phyloP scores from a whole-genome alignment of 495 filamentous ascomycete species.

The Neurospora sp. region DNA sequence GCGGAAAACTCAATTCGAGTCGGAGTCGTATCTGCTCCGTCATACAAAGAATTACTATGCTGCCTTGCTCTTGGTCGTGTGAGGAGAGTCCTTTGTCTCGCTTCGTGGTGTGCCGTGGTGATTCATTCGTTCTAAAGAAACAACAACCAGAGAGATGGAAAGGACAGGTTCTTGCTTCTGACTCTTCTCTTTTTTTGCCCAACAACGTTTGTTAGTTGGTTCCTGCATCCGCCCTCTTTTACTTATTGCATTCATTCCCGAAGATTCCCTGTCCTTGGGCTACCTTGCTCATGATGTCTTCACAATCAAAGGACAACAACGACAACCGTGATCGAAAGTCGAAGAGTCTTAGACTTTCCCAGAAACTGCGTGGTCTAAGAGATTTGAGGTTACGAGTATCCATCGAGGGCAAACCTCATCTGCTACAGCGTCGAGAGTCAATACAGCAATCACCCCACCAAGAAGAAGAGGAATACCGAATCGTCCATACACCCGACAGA shows the following conservation, averaged over 20 bases:
- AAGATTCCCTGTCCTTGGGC: not conserved
- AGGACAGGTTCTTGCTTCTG: not conserved
- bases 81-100: not conserved
- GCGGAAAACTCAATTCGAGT: not conserved
- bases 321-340: not conserved
- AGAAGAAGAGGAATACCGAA: slow-evolving; percentile 7
- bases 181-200: not conserved
- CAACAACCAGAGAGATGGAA: not conserved
- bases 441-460: not conserved
- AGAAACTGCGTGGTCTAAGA: slow-evolving; percentile 14
- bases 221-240: not conserved
- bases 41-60: not conserved
- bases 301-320: not conserved
- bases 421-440: not conserved
- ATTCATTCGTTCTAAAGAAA: not conserved
- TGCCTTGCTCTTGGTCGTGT: not conserved
- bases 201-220: not conserved
- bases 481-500: slow-evolving; percentile 23
- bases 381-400: not conserved
- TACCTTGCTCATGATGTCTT: not conserved
- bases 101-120: not conserved
- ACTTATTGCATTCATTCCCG: not conserved
- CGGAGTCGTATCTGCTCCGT: no score
- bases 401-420: not conserved
- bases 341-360: slow-evolving; percentile 4